Evolutionary conservation across 2,329 filamentous ascomycete genomes (phyloP).

Genomic region (Hypomyces perniciosus): DNA sequence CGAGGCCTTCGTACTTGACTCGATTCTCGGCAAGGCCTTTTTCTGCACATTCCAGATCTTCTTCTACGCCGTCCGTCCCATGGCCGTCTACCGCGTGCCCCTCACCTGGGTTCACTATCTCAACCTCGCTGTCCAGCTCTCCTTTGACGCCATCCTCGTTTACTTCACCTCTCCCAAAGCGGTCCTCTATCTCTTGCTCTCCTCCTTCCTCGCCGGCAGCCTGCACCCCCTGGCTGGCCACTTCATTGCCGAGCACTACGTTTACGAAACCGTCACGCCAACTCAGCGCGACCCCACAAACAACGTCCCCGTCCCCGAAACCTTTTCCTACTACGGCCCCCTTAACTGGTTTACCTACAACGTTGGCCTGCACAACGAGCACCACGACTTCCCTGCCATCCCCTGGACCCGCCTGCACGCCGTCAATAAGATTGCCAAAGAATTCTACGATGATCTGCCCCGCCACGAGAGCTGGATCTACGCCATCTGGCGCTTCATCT

Average conservation of each 20-base stretch:
- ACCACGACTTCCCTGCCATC: conserved; percentile 96
- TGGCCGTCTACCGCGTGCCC: conserved; percentile 86
- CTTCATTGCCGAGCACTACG: conserved; percentile 97
- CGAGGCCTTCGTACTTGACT: conserved; percentile 90
- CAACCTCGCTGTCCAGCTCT: conserved; percentile 72
- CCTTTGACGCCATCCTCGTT: conserved; percentile 69
- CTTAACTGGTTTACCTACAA: conserved; percentile 95
- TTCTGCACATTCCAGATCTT: conserved; percentile 99
- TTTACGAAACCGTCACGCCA: conserved; percentile 60
- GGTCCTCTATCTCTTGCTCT: conserved; percentile 77
- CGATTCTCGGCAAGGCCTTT: conserved; percentile 92
- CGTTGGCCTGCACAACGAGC: conserved; percentile 95
- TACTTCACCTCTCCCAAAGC: conserved; percentile 55
- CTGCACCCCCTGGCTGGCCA: conserved; percentile 93
- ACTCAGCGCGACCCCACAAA: conserved; percentile 53
- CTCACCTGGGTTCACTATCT: conserved; percentile 78
- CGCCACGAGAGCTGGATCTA: conserved; percentile 84
- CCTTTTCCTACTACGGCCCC: conserved; percentile 92
- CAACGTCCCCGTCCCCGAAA: conserved; percentile 72
- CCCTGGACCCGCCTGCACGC: conserved; percentile 84
- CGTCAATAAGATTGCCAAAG: conserved; percentile 72
- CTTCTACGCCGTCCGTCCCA: conserved; percentile 94
- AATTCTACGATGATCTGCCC: conserved; percentile 88
- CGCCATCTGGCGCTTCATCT: conserved; percentile 93
- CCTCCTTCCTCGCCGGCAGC: conserved; percentile 87